Conservation (phyloP, 441 rosid species). For the Lepidium campestre region DNA sequence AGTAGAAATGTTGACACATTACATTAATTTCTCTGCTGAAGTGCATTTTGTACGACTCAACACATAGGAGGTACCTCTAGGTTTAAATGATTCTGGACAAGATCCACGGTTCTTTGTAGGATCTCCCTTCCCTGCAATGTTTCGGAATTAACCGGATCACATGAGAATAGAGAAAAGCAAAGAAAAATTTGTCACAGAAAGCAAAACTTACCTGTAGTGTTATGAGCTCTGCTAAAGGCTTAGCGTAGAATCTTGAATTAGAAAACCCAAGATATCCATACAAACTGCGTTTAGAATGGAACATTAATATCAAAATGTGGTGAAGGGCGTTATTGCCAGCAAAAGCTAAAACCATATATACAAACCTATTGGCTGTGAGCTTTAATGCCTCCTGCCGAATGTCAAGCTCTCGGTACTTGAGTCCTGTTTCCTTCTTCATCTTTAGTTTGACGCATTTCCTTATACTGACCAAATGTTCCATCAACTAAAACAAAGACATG, state of each 20-base stretch:
- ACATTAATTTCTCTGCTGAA: constrained; percentile 8
- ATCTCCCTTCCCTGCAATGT: constrained; percentile 88
- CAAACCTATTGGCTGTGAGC: constrained; percentile 93
- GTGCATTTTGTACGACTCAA: constrained; percentile 7
- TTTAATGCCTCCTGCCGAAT: constrained; percentile 96
- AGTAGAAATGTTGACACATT: constrained; percentile 15
- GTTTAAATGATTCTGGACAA: constrained; percentile 84
- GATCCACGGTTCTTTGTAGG: constrained; percentile 89
- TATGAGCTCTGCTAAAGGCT: constrained; percentile 93
- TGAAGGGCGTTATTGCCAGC: neutral
- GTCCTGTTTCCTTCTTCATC: constrained; percentile 83
- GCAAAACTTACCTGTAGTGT: constrained; percentile 66
- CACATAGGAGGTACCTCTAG: constrained; percentile 57
- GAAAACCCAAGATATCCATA: constrained; percentile 99
- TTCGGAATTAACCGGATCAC: neutral
- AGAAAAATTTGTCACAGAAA: neutral
- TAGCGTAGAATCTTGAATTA: constrained; percentile 96
- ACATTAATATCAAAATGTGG: neutral
- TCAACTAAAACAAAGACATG: constrained; percentile 53
- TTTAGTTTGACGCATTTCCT: constrained; percentile 74
- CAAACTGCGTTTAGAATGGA: constrained; percentile 53
- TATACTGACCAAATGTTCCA: constrained; percentile 79
- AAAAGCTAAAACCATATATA: constrained; percentile 9
- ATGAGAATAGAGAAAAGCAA: neutral
- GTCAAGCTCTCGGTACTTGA: constrained; percentile 77